Percentiles rank a stretch among this genome's conserved stretches.
Evolutionary conservation across 352 stramenopile genomes (phyloP).

Genomic region (Phytophthora lateralis): DNA sequence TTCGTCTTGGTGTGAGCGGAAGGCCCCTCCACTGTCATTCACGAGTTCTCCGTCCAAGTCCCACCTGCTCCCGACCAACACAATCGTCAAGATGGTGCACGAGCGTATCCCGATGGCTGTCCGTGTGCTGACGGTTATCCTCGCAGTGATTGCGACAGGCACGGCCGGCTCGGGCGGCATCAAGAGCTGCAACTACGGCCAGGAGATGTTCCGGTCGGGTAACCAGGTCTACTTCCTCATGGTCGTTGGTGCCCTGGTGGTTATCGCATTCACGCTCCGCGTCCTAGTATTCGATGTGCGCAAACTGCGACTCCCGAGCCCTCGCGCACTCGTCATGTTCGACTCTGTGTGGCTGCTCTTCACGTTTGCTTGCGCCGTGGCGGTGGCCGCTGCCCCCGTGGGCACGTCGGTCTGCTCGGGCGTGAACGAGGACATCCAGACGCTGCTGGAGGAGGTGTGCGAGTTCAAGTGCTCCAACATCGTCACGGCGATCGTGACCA

Average conservation of each 20-base stretch:
- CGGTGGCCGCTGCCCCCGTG: slow-evolving; percentile 55
- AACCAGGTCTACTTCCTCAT: slow-evolving; percentile 69
- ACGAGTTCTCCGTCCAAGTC: slow-evolving; percentile 10
- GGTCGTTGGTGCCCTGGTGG: slow-evolving; percentile 41
- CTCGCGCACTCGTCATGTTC: slow-evolving; percentile 45
- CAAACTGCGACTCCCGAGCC: slow-evolving; percentile 48
- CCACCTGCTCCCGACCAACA: neutral
- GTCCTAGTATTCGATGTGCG: slow-evolving; percentile 65
- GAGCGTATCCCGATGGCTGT: slow-evolving; percentile 44
- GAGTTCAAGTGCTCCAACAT: slow-evolving; percentile 70
- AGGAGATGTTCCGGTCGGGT: slow-evolving; percentile 55
- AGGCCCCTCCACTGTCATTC: slow-evolving; percentile 11
- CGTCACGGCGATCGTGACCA: slow-evolving; percentile 53
- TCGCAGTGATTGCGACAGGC: slow-evolving; percentile 47
- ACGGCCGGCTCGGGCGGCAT: slow-evolving; percentile 47
- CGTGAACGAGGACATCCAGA: slow-evolving; percentile 46
- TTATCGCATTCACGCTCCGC: slow-evolving; percentile 40
- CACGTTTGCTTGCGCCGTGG: slow-evolving; percentile 59
- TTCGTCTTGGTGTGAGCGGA: neutral
- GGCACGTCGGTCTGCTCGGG: slow-evolving; percentile 62
- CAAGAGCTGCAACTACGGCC: slow-evolving; percentile 58
- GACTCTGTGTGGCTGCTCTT: slow-evolving; percentile 62
- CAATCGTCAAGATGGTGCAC: slow-evolving; percentile 38
- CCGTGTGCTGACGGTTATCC: slow-evolving; percentile 47
- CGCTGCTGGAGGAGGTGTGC: slow-evolving; percentile 62